These are phyloP conservation scores for Diaporthe longicolla DNA, from an alignment of 2,329 filamentous ascomycete species.

Conservation along the genomic window DNA sequence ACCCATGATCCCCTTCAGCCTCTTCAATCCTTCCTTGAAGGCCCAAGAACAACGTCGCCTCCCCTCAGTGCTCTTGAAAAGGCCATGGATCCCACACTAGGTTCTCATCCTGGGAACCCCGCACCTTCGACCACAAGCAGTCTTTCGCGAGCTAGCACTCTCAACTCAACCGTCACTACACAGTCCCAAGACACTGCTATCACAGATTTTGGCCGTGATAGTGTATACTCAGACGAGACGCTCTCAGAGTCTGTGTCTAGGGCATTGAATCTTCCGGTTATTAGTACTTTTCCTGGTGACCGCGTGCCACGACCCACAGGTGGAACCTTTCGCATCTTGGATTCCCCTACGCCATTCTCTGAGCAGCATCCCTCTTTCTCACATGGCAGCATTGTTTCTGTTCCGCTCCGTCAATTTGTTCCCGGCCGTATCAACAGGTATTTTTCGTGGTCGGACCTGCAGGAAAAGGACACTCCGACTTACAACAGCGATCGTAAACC, in stretches of 20 bases:
- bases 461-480: no score
- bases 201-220: not conserved
- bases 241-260: not conserved
- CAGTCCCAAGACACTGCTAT: not conserved
- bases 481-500: not conserved
- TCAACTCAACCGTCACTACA: not conserved
- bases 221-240: not conserved
- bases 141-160: slow-evolving; percentile 7
- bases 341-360: not conserved
- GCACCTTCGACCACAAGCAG: not conserved
- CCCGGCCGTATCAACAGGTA: not conserved
- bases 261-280: not conserved
- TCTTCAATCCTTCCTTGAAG: not conserved
- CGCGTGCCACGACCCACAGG: no score
- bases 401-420: no score
- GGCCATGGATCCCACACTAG: not conserved
- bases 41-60: not conserved
- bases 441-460: no score
- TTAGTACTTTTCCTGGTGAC: not conserved
- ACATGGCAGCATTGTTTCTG: no score
- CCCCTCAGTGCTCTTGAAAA: not conserved
- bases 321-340: no score
- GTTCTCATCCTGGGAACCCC: not conserved
- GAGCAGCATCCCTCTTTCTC: not conserved
- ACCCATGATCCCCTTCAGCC: not conserved